These are phyloP conservation scores for Tulasnella sp. DNA, from an alignment of 768 basidiomycete genomes.

Conservation along the genomic window DNA sequence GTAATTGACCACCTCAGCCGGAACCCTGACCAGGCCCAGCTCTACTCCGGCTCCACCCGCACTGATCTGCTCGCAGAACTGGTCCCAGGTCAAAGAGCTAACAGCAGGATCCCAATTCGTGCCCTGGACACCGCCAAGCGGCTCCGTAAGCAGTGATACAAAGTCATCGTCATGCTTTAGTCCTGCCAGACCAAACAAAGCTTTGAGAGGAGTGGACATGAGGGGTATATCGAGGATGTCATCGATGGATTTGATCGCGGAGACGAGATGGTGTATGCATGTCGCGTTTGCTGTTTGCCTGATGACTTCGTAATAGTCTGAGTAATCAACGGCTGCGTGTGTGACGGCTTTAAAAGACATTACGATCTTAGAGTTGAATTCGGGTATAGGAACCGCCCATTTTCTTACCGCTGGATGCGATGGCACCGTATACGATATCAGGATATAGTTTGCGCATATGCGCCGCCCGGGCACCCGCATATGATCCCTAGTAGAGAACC, in stretches of 20 bases:
- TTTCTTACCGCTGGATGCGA: slow-evolving; percentile 61
- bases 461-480: slow-evolving; percentile 87
- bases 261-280: slow-evolving; percentile 49
- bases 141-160: slow-evolving; percentile 52
- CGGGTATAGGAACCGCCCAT: too few species aligned
- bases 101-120: slow-evolving; percentile 79
- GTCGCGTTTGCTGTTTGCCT: slow-evolving; percentile 14
- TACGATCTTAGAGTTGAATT: background rate
- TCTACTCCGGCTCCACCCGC: slow-evolving; percentile 37
- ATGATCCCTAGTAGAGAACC: slow-evolving; percentile 45
- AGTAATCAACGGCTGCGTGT: slow-evolving; percentile 67
- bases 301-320: slow-evolving; percentile 31
- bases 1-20: slow-evolving; percentile 50
- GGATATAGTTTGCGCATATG: slow-evolving; percentile 85
- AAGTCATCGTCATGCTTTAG: slow-evolving; percentile 71
- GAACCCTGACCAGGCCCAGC: slow-evolving; percentile 35
- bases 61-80: slow-evolving; percentile 31
- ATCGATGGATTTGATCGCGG: slow-evolving; percentile 51
- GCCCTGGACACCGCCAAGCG: slow-evolving; percentile 66
- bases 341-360: slow-evolving; percentile 49
- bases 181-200: slow-evolving; percentile 59
- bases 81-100: slow-evolving; percentile 39
- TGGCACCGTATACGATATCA: slow-evolving; percentile 78
- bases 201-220: slow-evolving; percentile 47
- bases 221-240: slow-evolving; percentile 39